Base-by-base conservation (phyloP, 164 flowering plant genomes). In the Protea cynaroides region DNA sequence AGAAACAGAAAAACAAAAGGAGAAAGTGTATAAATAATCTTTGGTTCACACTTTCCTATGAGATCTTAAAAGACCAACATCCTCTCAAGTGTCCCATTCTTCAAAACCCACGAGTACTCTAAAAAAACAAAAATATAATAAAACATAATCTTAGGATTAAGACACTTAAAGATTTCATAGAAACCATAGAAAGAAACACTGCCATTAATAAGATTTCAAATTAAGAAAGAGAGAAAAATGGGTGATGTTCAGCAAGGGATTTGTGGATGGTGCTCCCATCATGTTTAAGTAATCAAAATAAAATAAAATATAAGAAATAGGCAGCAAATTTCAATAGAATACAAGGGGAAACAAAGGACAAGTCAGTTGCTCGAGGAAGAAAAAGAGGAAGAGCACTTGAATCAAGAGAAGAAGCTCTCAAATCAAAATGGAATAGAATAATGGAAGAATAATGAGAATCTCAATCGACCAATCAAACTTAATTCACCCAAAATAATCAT, bases 21-120 rank as follows among this genome's bases (percentile, higher is more conserved):
- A 40, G 64, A 70, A 73, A 66, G 62, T 37, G 65, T 60, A 38
- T 55, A n/a, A 68, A 52, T 25, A 69, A 63, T 56, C 40, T 59
- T 53, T 34, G 18, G 59, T 55, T 50, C 76, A n/a, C n/a, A 77
- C 76, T 80, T 84, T 78, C 89, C 92, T 69, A 86, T 72, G 82
- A 83, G 69, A 86, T 80, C 83, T 80, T 67, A 80, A 79, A 83
- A 81, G 88, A 90, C 96, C 87, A 87, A 87, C 89, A 87, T 86
- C 53, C 93, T 76, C 87, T 78, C 69, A 70, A 79, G 68, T 71
- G 80, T 78, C 89, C 80, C 90, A 72, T 78, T 84, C 87, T 85
- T 78, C 92, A 78, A 89, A 86, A 71, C 92, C 89, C 96, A 85
- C 92, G 90, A 83, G 84, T 84, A 83, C 74, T 68, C 78, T 40